Evolutionary conservation across 768 basidiomycete species (phyloP).

Genomic region (Rhodotorula babjevae): DNA sequence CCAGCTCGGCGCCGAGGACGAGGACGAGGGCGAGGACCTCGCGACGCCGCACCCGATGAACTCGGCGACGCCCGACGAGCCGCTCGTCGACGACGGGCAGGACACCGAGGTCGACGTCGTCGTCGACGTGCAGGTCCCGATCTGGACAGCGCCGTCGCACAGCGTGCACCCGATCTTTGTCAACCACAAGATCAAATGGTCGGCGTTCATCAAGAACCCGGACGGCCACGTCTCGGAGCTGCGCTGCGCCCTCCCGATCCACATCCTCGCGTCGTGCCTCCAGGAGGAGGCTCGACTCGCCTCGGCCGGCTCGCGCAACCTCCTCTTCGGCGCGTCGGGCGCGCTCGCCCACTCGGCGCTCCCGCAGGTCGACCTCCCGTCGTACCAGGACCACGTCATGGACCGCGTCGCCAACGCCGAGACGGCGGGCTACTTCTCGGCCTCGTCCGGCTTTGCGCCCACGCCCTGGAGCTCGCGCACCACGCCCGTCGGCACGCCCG

Average conservation of each 20-base stretch:
- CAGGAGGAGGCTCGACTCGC: slow-evolving; percentile 69
- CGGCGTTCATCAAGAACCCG: slow-evolving; percentile 55
- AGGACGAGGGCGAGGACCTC: slow-evolving; percentile 17
- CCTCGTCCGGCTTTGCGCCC: slow-evolving; percentile 29
- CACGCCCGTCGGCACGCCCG: slow-evolving; percentile 29
- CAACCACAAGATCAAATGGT: slow-evolving; percentile 62
- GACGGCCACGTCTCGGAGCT: slow-evolving; percentile 92
- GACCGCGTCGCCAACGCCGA: slow-evolving; percentile 64
- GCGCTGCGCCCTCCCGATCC: slow-evolving; percentile 85
- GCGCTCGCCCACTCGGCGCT: slow-evolving; percentile 49
- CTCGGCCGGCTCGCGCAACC: slow-evolving; percentile 68
- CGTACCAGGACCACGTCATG: slow-evolving; percentile 80
- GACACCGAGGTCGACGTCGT: slow-evolving; percentile 55
- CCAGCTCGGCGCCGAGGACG: slow-evolving; percentile 26
- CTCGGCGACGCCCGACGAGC: not conserved
- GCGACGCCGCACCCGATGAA: slow-evolving; percentile 1
- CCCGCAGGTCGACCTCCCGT: slow-evolving; percentile 72
- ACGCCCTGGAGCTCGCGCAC: slow-evolving; percentile 34
- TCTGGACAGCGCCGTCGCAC: slow-evolving; percentile 48
- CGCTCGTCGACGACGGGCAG: slow-evolving; percentile 43
- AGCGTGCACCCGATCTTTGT: slow-evolving; percentile 34
- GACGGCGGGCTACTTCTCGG: slow-evolving; percentile 35
- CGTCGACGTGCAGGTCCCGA: slow-evolving; percentile 60
- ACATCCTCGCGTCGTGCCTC: slow-evolving; percentile 69
- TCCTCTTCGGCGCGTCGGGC: slow-evolving; percentile 56